Evolutionary conservation across 148 eudicot genomes (phyloP), one percentile per base, ranked within the genome.

Genomic region (Vaccinium darrowii): DNA sequence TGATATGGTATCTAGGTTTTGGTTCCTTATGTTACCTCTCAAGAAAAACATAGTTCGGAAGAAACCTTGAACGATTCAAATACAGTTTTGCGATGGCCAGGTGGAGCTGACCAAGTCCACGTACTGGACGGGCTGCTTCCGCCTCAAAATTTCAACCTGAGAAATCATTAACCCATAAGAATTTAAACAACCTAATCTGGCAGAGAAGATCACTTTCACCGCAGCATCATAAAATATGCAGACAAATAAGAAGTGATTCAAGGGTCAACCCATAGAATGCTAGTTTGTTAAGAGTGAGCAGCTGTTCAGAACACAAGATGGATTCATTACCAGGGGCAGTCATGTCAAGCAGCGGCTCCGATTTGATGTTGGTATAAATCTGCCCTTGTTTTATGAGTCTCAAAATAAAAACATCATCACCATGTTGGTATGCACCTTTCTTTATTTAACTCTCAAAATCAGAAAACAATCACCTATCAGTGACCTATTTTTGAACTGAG

Each of bases 271-370:
- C 18, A 49, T 27, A 16, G 85, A 72, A n/a, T 63, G 58, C 69
- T 62, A 7, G 12, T 57, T n/a, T 58, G 30, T 19, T 18, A 18
- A 49, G 71, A 82, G 51, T 50, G n/a, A 75, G 33, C 50, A 27
- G 56, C 76, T 33, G 3, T 21, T 18, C 16, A 74, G n/a, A 14
- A 33, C 39, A 85, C 85, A 84, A 84, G 83, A n/a, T 47, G 79
- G 81, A 62, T 76, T 75, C 53, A 63, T 57, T 77, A 79, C 14
- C 72, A 69, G 85, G 63, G 57, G 62, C 81, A 82, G 71, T 82
- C 84, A 92, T 89, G 89, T 87, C 88, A 75, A 92, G 84, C 65
- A 83, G 82, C 36, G 85, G 53, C 88, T 84, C 89, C 8, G 86
- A 83, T 60, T 84, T 88, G 84, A 43, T 63, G 78, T 43, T 69